Base-by-base conservation (phyloP, 2,329 filamentous ascomycete species). In the Ascosphaera apis region DNA sequence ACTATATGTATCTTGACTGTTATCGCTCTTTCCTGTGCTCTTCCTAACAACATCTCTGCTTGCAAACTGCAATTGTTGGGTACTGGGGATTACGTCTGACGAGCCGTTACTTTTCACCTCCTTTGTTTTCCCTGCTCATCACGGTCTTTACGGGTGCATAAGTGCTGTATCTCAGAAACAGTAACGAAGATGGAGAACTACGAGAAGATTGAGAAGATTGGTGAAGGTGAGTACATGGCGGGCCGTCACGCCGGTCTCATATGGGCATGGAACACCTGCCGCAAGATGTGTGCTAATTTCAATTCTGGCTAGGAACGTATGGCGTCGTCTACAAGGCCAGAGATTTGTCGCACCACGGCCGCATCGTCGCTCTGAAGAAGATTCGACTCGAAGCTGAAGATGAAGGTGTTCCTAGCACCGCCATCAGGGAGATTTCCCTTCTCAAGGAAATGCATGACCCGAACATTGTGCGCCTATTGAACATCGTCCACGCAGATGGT, bases 181-280 rank as follows among this genome's bases (percentile, higher is more conserved):
- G 18, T 34, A 28, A 6, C 12, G 15, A 54, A 41, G 45, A 91
- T 92, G 83, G 82, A 92, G 58, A 91, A 91, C 61, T 92, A 92
- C 57, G 80, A 91, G 61, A 91, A 91, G 63, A 69, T 92, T 51
- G 83, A 92, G 63, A 92, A 92, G 66, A 83, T 92, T 50, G 83
- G 83, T 57, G 83, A 92, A 70, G 83, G 83, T 88, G 61, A 48
- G 68, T 54, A 36, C 27, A 16, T 21, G 31, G 11, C 11, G 11
- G 11, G 12, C 16, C 11, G 31, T 33, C 15, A 15, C 31, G 3
- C 25, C 30, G 5, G 1, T 5, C 7, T 15, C n/a, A 34, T 18
- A 30, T 25, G 18, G 18, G 15, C 5, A 19, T 25, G 7, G 21
- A 13, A 19, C 15, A 28, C 11, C 32, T 23, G 2, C 33, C 15